Percentiles rank a stretch among this genome's conserved stretches.
These are phyloP conservation scores for Diversispora epigaea DNA, from an alignment of 192 early-diverging fungal genomes.

Conservation along the genomic window DNA sequence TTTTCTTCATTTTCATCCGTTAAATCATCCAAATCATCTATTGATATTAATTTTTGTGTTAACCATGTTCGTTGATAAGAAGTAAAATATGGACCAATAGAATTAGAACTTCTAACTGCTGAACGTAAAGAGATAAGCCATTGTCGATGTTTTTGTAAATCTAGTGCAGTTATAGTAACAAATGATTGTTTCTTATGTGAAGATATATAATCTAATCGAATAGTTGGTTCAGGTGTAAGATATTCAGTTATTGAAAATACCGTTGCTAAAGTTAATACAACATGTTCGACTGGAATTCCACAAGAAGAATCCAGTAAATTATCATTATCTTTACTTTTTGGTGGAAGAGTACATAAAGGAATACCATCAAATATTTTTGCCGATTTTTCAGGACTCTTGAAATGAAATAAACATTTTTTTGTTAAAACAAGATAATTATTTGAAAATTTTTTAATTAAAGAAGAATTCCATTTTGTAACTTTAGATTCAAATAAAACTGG, in stretches of 20 bases:
- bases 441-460: background rate
- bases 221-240: background rate
- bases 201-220: conserved; percentile 7
- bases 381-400: background rate
- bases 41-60: background rate
- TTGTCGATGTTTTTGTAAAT: background rate
- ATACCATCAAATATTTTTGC: background rate
- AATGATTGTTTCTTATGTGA: conserved; percentile 4
- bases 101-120: background rate
- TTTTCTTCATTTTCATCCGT: background rate
- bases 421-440: conserved; percentile 9
- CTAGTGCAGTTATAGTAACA: background rate
- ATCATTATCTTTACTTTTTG: background rate
- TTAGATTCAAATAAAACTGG: conserved; percentile 1
- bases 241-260: conserved; percentile 7
- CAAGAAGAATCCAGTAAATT: background rate
- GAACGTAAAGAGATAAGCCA: background rate
- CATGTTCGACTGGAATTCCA: background rate
- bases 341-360: background rate
- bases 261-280: background rate
- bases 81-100: conserved; percentile 10
- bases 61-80: background rate
- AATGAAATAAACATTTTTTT: background rate
- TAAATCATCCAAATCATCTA: conserved; percentile 4
- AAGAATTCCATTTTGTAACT: background rate